Conservation (phyloP, 192 early-diverging fungal genomes). For the Linderina pennispora region DNA sequence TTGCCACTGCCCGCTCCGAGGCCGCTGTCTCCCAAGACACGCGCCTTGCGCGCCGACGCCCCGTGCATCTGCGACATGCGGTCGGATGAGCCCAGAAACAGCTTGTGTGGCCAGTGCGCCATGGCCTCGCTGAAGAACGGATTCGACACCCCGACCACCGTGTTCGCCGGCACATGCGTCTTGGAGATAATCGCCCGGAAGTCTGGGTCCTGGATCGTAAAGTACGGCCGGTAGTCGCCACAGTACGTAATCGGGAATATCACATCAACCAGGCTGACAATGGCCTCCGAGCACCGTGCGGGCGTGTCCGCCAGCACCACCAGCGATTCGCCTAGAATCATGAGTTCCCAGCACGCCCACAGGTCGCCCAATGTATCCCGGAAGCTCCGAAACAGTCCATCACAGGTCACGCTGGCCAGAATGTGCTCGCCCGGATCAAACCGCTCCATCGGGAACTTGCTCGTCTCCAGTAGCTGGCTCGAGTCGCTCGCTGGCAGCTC, state of each 20-base stretch:
- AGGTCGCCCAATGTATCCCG: slow-evolving; percentile 70
- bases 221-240: slow-evolving; percentile 94
- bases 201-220: slow-evolving; percentile 95
- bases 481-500: slow-evolving; percentile 59
- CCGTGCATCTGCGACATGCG: slow-evolving; percentile 44
- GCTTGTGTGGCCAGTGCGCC: slow-evolving; percentile 87
- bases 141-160: slow-evolving; percentile 93
- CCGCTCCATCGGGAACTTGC: slow-evolving; percentile 58
- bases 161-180: slow-evolving; percentile 65
- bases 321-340: slow-evolving; percentile 85
- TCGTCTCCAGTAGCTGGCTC: slow-evolving; percentile 69
- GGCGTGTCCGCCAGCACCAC: slow-evolving; percentile 88
- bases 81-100: slow-evolving; percentile 52
- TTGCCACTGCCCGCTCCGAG: not conserved
- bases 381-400: slow-evolving; percentile 71
- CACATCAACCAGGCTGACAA: slow-evolving; percentile 78
- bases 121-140: slow-evolving; percentile 88
- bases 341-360: slow-evolving; percentile 93
- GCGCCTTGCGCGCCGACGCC: slow-evolving; percentile 9
- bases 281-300: slow-evolving; percentile 75
- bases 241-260: slow-evolving; percentile 95
- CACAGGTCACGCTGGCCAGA: slow-evolving; percentile 59
- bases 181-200: slow-evolving; percentile 57
- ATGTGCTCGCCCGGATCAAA: slow-evolving; percentile 67
- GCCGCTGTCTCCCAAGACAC: slow-evolving; percentile 5